These are phyloP conservation scores for Corymbia citriodora DNA, from an alignment of 441 rosid species.

Conservation along the genomic window DNA sequence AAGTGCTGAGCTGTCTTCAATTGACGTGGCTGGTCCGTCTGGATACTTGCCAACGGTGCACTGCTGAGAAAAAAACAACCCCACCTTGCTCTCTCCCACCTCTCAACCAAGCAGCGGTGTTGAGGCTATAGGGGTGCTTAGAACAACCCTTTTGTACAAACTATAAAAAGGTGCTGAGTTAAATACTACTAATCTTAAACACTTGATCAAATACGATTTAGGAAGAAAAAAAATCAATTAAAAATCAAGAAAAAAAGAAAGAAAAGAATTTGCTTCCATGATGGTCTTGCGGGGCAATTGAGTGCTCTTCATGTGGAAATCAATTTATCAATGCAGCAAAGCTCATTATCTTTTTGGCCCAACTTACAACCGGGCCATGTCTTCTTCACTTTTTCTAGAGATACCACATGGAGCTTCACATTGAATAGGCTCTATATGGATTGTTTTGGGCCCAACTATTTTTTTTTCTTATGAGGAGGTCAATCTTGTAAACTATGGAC, in stretches of 20 bases:
- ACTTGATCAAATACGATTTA: background rate
- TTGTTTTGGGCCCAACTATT: background rate
- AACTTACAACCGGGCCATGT: background rate
- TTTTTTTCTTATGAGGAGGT: background rate
- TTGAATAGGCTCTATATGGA: background rate
- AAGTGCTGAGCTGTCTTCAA: background rate
- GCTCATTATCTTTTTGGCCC: background rate
- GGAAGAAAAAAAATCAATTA: background rate
- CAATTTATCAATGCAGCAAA: background rate
- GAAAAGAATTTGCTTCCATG: background rate
- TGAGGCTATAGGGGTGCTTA: background rate
- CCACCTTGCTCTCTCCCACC: background rate
- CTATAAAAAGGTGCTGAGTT: background rate
- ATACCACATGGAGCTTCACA: background rate
- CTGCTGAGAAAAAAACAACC: background rate
- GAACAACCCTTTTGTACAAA: background rate
- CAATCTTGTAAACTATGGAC: rapidly evolving
- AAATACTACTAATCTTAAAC: background rate
- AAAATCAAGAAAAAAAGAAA: background rate
- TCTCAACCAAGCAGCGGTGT: background rate
- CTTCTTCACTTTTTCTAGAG: background rate
- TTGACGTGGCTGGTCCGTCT: background rate
- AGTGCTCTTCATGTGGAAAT: background rate
- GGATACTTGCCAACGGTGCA: background rate
- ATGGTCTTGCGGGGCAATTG: background rate